These are phyloP conservation scores for Fragaria vesca DNA, from an alignment of 306 rosid species.

Conservation along the genomic window DNA sequence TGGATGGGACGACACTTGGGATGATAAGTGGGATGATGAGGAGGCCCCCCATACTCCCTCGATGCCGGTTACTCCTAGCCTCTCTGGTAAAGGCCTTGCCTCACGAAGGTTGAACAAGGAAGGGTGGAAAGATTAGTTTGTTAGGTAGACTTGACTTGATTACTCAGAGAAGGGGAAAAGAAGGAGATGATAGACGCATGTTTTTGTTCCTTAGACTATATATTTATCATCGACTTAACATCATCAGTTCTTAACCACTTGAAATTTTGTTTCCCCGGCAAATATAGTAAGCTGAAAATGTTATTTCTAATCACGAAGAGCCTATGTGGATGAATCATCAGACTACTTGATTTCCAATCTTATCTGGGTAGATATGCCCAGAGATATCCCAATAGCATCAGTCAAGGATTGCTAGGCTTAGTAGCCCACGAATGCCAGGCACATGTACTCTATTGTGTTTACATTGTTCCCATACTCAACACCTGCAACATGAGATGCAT, in stretches of 20 bases:
- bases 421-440: too few species aligned
- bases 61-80: slow-evolving; percentile 39
- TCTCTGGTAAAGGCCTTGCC: slow-evolving; percentile 44
- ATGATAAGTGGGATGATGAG: slow-evolving; percentile 45
- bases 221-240: neutral
- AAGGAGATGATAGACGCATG: neutral
- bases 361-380: too few species aligned
- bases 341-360: too few species aligned
- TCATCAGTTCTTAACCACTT: too few species aligned
- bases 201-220: neutral
- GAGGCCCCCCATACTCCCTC: slow-evolving; percentile 48
- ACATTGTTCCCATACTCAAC: too few species aligned
- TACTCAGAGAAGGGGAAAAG: neutral
- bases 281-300: neutral
- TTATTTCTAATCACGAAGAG: neutral
- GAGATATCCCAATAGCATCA: too few species aligned
- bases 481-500: too few species aligned
- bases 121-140: slow-evolving; percentile 43
- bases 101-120: slow-evolving; percentile 47
- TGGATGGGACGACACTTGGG: slow-evolving; percentile 56
- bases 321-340: neutral
- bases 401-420: too few species aligned
- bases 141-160: neutral
- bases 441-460: too few species aligned
- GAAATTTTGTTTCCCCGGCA: neutral